Percentiles rank a stretch among this genome's conserved stretches.
Conservation (phyloP, 257 asterid species). For the Solanum phureja region DNA sequence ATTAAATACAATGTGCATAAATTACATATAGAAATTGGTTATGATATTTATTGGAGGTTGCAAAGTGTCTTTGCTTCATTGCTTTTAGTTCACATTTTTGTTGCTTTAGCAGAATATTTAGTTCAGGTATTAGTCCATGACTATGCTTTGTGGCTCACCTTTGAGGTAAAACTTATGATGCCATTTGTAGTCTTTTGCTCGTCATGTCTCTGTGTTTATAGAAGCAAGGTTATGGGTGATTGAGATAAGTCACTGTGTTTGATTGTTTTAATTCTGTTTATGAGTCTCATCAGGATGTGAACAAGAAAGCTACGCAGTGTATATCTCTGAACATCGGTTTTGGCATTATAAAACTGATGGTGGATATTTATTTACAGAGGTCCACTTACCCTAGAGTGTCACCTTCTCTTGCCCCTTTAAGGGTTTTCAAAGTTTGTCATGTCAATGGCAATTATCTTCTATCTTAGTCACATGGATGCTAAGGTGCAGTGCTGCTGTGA, state of each 20-base stretch:
- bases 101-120: neutral
- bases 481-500: neutral
- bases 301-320: neutral
- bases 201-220: neutral
- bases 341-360: neutral
- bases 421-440: neutral
- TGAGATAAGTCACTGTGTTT: neutral
- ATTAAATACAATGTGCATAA: neutral
- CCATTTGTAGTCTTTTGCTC: neutral
- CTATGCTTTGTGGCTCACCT: neutral
- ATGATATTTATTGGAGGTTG: neutral
- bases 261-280: neutral
- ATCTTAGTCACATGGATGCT: neutral
- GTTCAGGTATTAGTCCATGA: neutral
- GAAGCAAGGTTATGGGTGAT: neutral
- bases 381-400: neutral
- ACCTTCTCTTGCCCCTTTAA: neutral
- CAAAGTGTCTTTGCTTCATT: neutral
- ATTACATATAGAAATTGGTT: neutral
- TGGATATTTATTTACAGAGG: neutral
- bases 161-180: neutral
- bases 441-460: neutral
- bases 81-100: neutral
- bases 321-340: neutral
- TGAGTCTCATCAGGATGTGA: neutral